Evolutionary conservation across 2,329 filamentous ascomycete genomes (phyloP).

Genomic region (Fusarium sp.): DNA sequence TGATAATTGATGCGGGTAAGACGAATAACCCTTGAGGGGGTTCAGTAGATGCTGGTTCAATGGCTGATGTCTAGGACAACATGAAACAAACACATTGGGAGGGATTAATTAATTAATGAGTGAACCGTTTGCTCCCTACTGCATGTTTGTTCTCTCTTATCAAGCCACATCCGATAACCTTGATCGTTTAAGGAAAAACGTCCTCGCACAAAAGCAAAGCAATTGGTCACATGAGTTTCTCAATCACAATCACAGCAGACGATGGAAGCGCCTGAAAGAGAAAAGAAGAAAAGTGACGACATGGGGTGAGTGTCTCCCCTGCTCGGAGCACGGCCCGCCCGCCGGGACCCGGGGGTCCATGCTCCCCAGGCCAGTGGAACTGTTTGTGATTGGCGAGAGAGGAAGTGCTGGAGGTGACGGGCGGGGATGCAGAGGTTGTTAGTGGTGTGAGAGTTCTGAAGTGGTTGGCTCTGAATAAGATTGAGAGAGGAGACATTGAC

Average conservation of each 20-base stretch:
- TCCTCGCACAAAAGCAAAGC: constrained; percentile 8
- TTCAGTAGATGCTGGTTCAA: constrained; percentile 14
- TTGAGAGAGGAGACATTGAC: neutral
- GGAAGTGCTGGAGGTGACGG: constrained; percentile 22
- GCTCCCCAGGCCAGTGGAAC: constrained; percentile 43
- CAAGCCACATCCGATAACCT: constrained; percentile 25
- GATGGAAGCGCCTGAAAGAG: neutral
- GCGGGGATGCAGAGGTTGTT: constrained; percentile 15
- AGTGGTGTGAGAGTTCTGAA: neutral
- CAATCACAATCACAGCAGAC: constrained; percentile 14
- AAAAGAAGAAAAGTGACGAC: constrained; percentile 28
- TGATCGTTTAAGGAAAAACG: constrained; percentile 4
- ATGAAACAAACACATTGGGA: constrained; percentile 7
- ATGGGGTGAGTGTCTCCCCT: constrained; percentile 25
- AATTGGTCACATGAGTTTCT: constrained; percentile 19
- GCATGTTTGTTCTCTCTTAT: neutral
- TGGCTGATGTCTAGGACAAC: constrained; percentile 13
- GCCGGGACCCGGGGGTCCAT: constrained; percentile 40
- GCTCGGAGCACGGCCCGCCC: constrained; percentile 32
- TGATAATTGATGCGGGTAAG: constrained; percentile 2
- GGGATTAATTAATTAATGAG: neutral
- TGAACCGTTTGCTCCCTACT: neutral
- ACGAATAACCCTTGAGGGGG: constrained; percentile 3
- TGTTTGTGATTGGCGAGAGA: constrained; percentile 36
- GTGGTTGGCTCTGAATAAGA: neutral